Evolutionary conservation across 176 grass and related monocot genomes (phyloP).

Genomic region (Hordeum vulgare): DNA sequence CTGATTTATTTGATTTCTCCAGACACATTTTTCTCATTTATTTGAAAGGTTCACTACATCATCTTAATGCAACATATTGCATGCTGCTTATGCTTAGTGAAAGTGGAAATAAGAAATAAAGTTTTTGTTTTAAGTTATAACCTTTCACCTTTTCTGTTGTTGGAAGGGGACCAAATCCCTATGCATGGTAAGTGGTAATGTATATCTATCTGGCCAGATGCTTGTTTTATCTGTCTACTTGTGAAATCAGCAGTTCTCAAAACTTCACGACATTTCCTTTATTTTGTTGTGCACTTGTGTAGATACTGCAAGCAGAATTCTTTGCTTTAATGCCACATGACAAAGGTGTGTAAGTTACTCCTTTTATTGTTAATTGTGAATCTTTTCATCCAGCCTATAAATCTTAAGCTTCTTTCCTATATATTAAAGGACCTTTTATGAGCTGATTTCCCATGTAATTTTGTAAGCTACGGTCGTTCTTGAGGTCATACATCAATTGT

Average conservation of each 20-base stretch:
- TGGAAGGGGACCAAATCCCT: background rate
- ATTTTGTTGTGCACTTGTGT: background rate
- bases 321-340: background rate
- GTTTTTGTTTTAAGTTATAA: background rate
- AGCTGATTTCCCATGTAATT: background rate
- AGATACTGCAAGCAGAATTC: background rate
- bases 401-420: background rate
- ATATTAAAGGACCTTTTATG: background rate
- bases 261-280: background rate
- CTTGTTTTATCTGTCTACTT: background rate
- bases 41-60: background rate
- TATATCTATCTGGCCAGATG: background rate
- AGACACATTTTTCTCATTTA: background rate
- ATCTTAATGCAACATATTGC: background rate
- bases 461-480: background rate
- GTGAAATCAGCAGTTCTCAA: background rate
- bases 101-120: background rate
- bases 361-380: conserved; percentile 5
- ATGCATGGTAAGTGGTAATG: background rate
- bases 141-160: background rate
- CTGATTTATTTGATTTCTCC: conserved; percentile 12
- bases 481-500: background rate
- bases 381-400: background rate
- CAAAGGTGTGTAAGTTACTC: conserved; percentile 5
- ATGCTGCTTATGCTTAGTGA: background rate